A percentile compares a stretch with the other conserved stretches of the same genome.
These are phyloP conservation scores for Chlorociboria aeruginascens DNA, from an alignment of 495 filamentous ascomycete species.

Conservation along the genomic window DNA sequence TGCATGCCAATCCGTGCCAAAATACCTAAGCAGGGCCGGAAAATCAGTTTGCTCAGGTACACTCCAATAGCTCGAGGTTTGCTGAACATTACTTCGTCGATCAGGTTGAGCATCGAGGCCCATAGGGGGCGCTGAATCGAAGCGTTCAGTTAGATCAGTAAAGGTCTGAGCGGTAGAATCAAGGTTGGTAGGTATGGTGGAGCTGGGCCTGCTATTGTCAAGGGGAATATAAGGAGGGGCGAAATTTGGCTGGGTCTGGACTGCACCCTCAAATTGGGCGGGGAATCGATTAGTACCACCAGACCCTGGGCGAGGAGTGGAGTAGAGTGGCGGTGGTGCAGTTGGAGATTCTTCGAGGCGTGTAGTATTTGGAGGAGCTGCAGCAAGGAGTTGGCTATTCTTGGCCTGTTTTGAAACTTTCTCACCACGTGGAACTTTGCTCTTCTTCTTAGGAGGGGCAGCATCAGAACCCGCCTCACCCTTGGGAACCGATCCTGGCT, in stretches of 20 bases:
- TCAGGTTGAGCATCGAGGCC: conserved; percentile 31
- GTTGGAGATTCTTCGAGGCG: conserved; percentile 8
- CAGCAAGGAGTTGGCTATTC: conserved; percentile 22
- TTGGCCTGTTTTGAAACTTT: conserved; percentile 25
- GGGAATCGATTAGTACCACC: conserved; percentile 3
- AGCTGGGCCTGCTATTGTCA: conserved; percentile 13
- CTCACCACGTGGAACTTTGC: conserved; percentile 15
- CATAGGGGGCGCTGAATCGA: conserved; percentile 21
- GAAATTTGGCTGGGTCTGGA: conserved; percentile 20
- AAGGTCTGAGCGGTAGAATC: conserved; percentile 17
- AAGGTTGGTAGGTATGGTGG: conserved; percentile 28
- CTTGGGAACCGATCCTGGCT: conserved; percentile 17
- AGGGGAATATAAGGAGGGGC: conserved; percentile 23
- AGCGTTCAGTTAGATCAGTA: conserved; percentile 21
- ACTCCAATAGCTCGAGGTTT: conserved; percentile 93
- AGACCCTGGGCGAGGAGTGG: not conserved
- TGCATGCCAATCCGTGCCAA: conserved; percentile 75
- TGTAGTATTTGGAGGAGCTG: conserved; percentile 9
- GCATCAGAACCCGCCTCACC: conserved; percentile 13
- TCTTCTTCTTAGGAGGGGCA: conserved; percentile 20
- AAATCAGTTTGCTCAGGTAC: conserved; percentile 85
- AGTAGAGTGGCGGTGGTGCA: not conserved
- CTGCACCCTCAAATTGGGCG: conserved; percentile 11
- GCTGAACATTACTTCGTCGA: conserved; percentile 30
- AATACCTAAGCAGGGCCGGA: conserved; percentile 59